phyloP scores from a whole-genome alignment of 2,329 filamentous ascomycete genomes.

The Moelleriella libera region DNA sequence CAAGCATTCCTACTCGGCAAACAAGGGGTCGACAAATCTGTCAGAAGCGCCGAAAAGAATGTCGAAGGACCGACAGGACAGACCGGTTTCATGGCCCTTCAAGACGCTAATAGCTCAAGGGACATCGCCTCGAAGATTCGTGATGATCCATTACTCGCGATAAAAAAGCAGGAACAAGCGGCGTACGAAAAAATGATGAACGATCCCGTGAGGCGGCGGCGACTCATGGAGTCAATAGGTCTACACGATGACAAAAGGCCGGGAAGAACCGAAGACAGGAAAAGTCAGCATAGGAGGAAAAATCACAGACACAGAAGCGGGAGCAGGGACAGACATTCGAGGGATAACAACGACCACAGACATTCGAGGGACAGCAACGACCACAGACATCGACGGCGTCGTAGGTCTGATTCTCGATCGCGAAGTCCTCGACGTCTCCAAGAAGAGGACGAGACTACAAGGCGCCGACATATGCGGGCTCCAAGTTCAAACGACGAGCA shows the following conservation, averaged over 20 bases:
- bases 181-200: constrained; percentile 71
- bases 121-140: constrained; percentile 79
- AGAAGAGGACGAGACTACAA: constrained; percentile 5
- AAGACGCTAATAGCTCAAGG: constrained; percentile 57
- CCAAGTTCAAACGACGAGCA: too few relatives aligned
- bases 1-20: constrained; percentile 91
- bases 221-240: constrained; percentile 52
- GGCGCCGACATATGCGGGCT: not conserved
- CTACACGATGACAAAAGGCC: constrained; percentile 34
- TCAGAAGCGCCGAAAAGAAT: constrained; percentile 71
- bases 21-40: constrained; percentile 68
- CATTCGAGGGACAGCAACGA: not conserved
- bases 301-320: constrained; percentile 4
- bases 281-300: constrained; percentile 12
- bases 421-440: constrained; percentile 23
- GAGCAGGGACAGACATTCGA: constrained; percentile 3
- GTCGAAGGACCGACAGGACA: constrained; percentile 60
- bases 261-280: constrained; percentile 17
- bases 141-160: constrained; percentile 82
- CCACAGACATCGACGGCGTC: constrained; percentile 18
- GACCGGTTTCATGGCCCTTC: constrained; percentile 45
- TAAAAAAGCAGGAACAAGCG: constrained; percentile 82
- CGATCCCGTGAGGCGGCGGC: constrained; percentile 52
- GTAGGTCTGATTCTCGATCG: constrained; percentile 31
- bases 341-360: not conserved